Base-by-base conservation (phyloP, 129 eudicot species). In the Apium graveolens region DNA sequence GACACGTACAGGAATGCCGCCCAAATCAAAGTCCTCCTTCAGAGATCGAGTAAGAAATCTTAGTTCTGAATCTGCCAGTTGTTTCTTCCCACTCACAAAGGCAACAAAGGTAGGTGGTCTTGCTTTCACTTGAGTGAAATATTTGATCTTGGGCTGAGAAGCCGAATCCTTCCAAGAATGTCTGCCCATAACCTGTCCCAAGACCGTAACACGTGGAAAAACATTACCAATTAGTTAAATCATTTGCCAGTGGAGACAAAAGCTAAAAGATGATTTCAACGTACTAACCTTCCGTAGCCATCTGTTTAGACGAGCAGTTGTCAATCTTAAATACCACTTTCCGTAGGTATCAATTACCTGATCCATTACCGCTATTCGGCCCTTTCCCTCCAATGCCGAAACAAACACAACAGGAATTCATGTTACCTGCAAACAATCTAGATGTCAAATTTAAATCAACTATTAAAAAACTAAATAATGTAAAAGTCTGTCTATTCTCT, bases 61-160 rank as follows among this genome's bases (percentile, higher is more conserved):
- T 26, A 96, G 53, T 62, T 92, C 99, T 26, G 99, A 88, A 10
- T 92, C 99, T 26, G 91, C 84, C 11, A 96, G 90, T 75, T 81
- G 85, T 10, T 77, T 84, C 74, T 92, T 96, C 24, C 95, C 97
- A 34, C 89, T 88, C 80, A 92, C 88, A 86, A 96, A 96, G 45
- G 99, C 97, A 68, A 96, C 92, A 80, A 96, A 96, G 49, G 99
- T 96, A 20, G 99, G 99, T 3, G 99, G 99, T 21, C 97, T 87
- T 34, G 99, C 97, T 85, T 96, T 92, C 45, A 92, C 99, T 80
- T 96, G 99, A 27, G 97, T 96, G 83, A 90, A 92, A 79, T 96
- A 96, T 75, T 92, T 92, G 41, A 96, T 86, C 75, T 96, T 92
- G 12, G 99, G 97, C 69, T 96, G 99, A 78, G 95, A 78, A 13